These are phyloP conservation scores for Persicaria tinctoria DNA, from an alignment of 148 eudicot genomes.

Conservation along the genomic window DNA sequence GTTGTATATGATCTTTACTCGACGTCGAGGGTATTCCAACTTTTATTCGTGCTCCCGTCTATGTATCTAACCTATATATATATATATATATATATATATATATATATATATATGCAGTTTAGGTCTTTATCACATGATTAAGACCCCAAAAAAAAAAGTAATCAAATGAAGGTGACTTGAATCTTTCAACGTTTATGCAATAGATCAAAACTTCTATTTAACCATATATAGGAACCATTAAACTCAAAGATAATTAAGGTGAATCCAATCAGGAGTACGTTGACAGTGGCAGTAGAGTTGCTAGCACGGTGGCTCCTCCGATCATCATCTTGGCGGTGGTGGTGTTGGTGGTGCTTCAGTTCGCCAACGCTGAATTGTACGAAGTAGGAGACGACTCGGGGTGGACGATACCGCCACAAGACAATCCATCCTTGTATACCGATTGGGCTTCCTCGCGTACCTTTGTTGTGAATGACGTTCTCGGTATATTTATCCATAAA, in stretches of 20 bases:
- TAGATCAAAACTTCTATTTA: neutral
- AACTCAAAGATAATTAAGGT: neutral
- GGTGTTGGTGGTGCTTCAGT: neutral
- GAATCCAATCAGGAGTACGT: neutral
- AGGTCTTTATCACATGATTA: neutral
- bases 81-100: too few relatives aligned
- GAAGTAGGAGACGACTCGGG: neutral
- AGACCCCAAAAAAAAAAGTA: neutral
- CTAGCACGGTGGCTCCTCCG: slow-evolving; percentile 8
- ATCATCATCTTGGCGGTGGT: neutral
- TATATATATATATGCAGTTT: too few relatives aligned
- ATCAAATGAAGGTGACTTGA: neutral
- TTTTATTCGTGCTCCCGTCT: too few relatives aligned
- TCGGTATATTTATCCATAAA: neutral
- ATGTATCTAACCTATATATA: too few relatives aligned
- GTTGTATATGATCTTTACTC: too few relatives aligned
- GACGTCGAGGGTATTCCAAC: too few relatives aligned
- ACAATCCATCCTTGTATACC: neutral
- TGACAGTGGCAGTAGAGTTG: neutral
- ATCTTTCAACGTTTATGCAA: neutral
- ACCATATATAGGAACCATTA: neutral
- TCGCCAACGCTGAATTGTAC: neutral
- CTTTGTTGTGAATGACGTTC: neutral
- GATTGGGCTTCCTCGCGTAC: neutral
- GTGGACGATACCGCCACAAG: neutral